Base-by-base conservation (phyloP, 345 rosid species). In the Lepidium sativum region DNA sequence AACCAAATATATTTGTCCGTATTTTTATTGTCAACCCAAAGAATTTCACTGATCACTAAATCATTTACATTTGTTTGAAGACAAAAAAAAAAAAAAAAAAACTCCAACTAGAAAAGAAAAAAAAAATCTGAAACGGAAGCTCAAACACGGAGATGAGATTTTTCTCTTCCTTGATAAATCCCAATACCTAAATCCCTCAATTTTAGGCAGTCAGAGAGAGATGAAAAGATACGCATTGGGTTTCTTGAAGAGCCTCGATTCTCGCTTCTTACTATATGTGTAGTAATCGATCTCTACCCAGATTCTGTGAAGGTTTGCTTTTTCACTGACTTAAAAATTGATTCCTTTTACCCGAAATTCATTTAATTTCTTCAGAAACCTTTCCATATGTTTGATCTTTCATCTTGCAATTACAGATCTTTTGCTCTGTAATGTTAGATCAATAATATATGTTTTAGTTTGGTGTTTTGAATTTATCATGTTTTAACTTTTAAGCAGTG, bases 131-230 rank as follows among this genome's bases (percentile, higher is more conserved):
- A 63, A 49, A 55, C 39, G 65, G 58, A 56, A 48, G 61, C 55
- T 48, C 59, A 11, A 7, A 16, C n/a, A 63, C 59, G 54, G 6
- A 5, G 53, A 55, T 39, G 53, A 47, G 54, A 64, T 16, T n/a
- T 54, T n/a, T 25, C 39, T 54, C 68, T 38, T 62, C 50, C 56
- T 70, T 70, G 69, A 53, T 40, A 65, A 65, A 72, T 65, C 71
- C 60, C 71, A 49, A 8, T 49, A 40, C 70, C 70, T 65, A 64
- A 40, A 27, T 29, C 44, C 41, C 60, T 1, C 29, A 40, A 6
- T 41, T 56, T 64, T 55, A 64, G 70, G 65, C 59, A 20, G 23
- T 63, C 25, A 44, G 29, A 49, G 8, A 18, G 13, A 45, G 54
- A 56, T 7, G 52, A n/a, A 33, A 14, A 41, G 54, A 63, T 32